Percentiles rank a stretch among this genome's conserved stretches.
Evolutionary conservation across 176 grass and related monocot genomes (phyloP).

Genomic region (Chrysopogon serrulatus): DNA sequence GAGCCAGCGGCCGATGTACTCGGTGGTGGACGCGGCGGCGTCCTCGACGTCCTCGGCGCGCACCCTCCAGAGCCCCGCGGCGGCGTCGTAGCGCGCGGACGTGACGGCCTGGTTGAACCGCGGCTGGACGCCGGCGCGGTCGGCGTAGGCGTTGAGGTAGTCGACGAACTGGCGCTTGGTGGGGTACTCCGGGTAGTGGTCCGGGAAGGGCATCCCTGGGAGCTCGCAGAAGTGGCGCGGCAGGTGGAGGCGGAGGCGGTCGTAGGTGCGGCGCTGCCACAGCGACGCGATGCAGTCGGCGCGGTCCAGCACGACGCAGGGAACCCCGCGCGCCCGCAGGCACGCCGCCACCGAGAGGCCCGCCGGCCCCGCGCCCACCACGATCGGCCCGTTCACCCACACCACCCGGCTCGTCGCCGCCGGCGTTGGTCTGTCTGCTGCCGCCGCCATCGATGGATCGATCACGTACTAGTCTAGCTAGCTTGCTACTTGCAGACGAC

Average conservation of each 20-base stretch:
- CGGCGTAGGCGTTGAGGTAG: slow-evolving; percentile 62
- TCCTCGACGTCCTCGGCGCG: neutral
- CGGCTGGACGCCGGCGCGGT: slow-evolving; percentile 32
- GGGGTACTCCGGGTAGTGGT: slow-evolving; percentile 60
- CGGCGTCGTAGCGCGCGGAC: slow-evolving; percentile 55
- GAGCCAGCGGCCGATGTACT: slow-evolving; percentile 86
- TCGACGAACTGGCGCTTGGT: slow-evolving; percentile 60
- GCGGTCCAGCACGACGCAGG: slow-evolving; percentile 57
- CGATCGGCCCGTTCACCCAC: slow-evolving; percentile 73
- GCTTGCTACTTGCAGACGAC: too few species aligned
- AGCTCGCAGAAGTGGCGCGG: slow-evolving; percentile 80
- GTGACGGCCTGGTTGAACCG: slow-evolving; percentile 61
- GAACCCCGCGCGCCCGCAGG: slow-evolving; percentile 44
- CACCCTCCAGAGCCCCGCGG: slow-evolving; percentile 48
- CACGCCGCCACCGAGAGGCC: slow-evolving; percentile 62
- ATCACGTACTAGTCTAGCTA: neutral
- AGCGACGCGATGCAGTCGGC: slow-evolving; percentile 80
- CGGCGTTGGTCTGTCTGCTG: neutral
- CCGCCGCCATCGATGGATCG: neutral
- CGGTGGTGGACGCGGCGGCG: neutral
- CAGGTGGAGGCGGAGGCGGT: slow-evolving; percentile 69
- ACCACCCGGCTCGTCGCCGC: slow-evolving; percentile 23
- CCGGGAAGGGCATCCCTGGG: slow-evolving; percentile 54
- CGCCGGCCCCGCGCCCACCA: slow-evolving; percentile 74
- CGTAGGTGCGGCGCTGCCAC: slow-evolving; percentile 73